These are phyloP conservation scores for Onygenales sp. DNA, from an alignment of 2,329 filamentous ascomycete genomes.

Conservation along the genomic window DNA sequence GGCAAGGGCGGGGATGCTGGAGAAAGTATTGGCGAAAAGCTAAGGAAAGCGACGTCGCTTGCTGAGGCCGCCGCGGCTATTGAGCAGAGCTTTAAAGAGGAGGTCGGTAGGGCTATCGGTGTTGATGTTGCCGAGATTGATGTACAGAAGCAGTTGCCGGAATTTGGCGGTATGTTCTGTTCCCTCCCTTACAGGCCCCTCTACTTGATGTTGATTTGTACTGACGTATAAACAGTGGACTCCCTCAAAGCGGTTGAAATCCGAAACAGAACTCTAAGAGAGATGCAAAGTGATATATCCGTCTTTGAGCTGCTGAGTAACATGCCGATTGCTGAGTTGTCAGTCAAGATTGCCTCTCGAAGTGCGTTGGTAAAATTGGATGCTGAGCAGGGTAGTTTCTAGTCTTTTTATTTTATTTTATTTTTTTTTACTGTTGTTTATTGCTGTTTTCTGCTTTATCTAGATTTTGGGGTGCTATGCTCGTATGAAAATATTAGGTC, in stretches of 20 bases:
- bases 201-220: not conserved
- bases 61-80: not conserved
- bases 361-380: conserved; percentile 1
- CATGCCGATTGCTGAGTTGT: conserved; percentile 6
- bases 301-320: conserved; percentile 13
- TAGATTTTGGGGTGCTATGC: too few relatives aligned
- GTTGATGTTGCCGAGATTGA: conserved; percentile 9
- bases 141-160: conserved; percentile 5
- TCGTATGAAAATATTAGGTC: too few relatives aligned
- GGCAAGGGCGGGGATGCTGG: not conserved
- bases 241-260: conserved; percentile 14
- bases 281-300: conserved; percentile 11
- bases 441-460: too few relatives aligned
- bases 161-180: conserved; percentile 7
- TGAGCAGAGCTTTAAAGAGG: conserved; percentile 6
- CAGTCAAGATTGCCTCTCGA: conserved; percentile 8
- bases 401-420: too few relatives aligned
- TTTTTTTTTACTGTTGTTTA: not conserved
- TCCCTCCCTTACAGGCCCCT: not conserved
- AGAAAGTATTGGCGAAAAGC: not conserved
- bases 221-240: conserved; percentile 7
- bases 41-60: not conserved
- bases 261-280: conserved; percentile 9
- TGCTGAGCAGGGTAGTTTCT: not conserved
- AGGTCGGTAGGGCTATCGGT: conserved; percentile 8